Percentiles rank a stretch among this genome's conserved stretches.
Evolutionary conservation across 208 protist genomes (phyloP).

Genomic region (Wallacemonas sp.): DNA sequence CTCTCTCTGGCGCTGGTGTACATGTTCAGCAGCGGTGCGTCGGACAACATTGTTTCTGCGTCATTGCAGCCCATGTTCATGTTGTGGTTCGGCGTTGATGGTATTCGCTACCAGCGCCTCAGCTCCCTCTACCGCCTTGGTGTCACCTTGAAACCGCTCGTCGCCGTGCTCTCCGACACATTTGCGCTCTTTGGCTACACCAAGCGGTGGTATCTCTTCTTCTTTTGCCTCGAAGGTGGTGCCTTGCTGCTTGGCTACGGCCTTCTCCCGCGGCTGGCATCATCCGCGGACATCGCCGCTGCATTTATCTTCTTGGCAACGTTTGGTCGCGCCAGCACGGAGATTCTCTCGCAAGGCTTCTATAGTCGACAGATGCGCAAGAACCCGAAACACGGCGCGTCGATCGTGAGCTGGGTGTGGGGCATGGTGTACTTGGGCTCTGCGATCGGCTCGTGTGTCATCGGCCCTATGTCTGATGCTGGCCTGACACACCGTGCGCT

Average conservation of each 20-base stretch:
- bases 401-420: conserved; percentile 45
- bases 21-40: conserved; percentile 33
- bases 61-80: conserved; percentile 24
- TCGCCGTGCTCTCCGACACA: conserved; percentile 31
- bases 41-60: conserved; percentile 21
- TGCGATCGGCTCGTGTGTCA: conserved; percentile 22
- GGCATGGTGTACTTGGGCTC: conserved; percentile 25
- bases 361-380: conserved; percentile 38
- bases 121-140: conserved; percentile 21
- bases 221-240: conserved; percentile 21
- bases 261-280: conserved; percentile 16
- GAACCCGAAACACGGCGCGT: conserved; percentile 20
- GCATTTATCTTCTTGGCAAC: conserved; percentile 32
- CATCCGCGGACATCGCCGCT: conserved; percentile 20
- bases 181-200: conserved; percentile 35
- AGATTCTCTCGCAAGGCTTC: conserved; percentile 41
- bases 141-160: conserved; percentile 30
- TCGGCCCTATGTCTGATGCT: conserved; percentile 31
- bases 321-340: conserved; percentile 28
- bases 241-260: conserved; percentile 20
- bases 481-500: conserved; percentile 20
- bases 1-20: conserved; percentile 33
- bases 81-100: conserved; percentile 24
- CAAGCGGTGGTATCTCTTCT: conserved; percentile 37
- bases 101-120: conserved; percentile 28